These are phyloP conservation scores for Biscogniauxia marginata DNA, from an alignment of 2,329 filamentous ascomycete species.

Conservation along the genomic window DNA sequence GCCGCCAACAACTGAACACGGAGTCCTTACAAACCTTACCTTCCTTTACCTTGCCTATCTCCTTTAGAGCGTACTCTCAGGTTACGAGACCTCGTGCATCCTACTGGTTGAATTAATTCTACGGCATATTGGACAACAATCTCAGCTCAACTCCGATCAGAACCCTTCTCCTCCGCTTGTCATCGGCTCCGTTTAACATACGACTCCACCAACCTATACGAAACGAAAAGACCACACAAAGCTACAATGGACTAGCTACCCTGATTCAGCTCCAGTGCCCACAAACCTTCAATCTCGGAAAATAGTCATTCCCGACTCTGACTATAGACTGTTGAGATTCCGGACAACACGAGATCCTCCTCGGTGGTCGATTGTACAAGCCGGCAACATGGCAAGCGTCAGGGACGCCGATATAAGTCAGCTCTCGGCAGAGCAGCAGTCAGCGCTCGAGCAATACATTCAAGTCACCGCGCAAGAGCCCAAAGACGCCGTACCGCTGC, in stretches of 20 bases:
- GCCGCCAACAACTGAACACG: neutral
- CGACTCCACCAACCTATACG: no score
- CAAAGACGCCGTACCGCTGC: slow-evolving; percentile 71
- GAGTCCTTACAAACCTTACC: neutral
- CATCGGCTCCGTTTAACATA: no score
- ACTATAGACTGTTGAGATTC: neutral
- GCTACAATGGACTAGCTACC: no score
- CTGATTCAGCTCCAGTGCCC: no score
- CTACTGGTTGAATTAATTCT: no score
- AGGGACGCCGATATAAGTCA: slow-evolving; percentile 59
- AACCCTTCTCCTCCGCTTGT: no score
- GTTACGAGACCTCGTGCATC: no score
- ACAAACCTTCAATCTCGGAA: no score
- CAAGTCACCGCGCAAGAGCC: slow-evolving; percentile 82
- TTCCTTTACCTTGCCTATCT: no score
- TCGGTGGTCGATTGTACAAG: slow-evolving; percentile 1
- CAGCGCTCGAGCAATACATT: slow-evolving; percentile 83
- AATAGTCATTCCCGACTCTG: neutral
- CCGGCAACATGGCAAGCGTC: slow-evolving; percentile 41
- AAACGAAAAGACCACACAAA: no score
- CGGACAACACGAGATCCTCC: neutral
- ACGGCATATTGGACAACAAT: no score
- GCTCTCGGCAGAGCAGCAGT: slow-evolving; percentile 76
- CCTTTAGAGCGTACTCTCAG: neutral
- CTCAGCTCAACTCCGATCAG: no score